These are phyloP conservation scores for Tritrichomonas musculus DNA, from an alignment of 208 protist genomes.

Conservation along the genomic window DNA sequence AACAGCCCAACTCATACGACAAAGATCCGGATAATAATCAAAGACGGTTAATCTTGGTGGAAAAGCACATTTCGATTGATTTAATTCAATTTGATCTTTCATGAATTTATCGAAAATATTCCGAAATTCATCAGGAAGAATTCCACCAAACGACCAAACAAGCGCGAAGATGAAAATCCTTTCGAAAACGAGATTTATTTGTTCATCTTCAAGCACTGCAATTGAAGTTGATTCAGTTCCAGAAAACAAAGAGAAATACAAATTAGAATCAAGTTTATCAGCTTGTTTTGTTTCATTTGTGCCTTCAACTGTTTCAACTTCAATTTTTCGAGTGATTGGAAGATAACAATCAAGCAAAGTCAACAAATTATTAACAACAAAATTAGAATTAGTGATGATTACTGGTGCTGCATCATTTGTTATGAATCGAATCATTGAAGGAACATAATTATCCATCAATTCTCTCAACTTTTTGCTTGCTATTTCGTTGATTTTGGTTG, in stretches of 20 bases:
- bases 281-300: not conserved
- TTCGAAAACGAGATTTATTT: conserved; percentile 38
- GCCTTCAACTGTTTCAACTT: not conserved
- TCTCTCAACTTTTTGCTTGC: not conserved
- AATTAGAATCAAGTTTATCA: not conserved
- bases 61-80: conserved; percentile 65
- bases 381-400: not conserved
- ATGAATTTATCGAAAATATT: conserved; percentile 67
- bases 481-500: not conserved
- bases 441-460: not conserved
- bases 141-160: conserved; percentile 86
- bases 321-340: not conserved
- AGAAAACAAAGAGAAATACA: not conserved
- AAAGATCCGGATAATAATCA: conserved; percentile 21
- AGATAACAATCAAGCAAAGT: not conserved
- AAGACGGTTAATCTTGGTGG: conserved; percentile 25
- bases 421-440: not conserved
- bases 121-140: conserved; percentile 70
- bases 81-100: conserved; percentile 66
- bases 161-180: conserved; percentile 66
- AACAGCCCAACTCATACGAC: conserved; percentile 40
- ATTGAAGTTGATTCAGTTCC: not conserved
- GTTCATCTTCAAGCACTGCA: not conserved
- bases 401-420: not conserved
- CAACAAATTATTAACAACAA: not conserved